Evolutionary conservation across 2,329 filamentous ascomycete genomes (phyloP), one percentile per base, ranked within the genome.

Genomic region (Cercospora berteroae): DNA sequence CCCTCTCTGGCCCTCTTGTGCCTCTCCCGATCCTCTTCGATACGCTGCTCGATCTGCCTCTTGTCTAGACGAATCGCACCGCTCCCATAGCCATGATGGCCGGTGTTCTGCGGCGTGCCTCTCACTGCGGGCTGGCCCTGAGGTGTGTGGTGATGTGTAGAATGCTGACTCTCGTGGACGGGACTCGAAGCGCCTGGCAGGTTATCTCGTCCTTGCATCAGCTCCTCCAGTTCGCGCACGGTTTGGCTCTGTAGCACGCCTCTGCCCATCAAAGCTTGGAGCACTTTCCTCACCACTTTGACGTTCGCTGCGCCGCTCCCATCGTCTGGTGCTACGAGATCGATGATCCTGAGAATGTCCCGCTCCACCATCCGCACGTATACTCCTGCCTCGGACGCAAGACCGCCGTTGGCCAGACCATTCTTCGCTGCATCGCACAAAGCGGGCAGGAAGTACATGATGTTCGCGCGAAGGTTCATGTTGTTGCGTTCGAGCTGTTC

Each of bases 381-480:
- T 70, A 92, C 89, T 25, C 64, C 64, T 6, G 36, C 64, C n/a
- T 62, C 62, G 9, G 55, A 57, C 7, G 56, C 60, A 2, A 60
- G 25, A 2, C 66, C 63, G 18, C 66, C 62, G 81, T 73, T 95
- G 89, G 70, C 88, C 87, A 72, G 93, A 91, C 58, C 58, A 72
- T 89, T 90, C 70, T 88, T 86, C 23, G 93, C 91, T 81, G 93
- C 85, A 77, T 98, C 94, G 77, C 96, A 91, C 73, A 99, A 92
- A 73, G 94, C 91, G 77, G 98, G 94, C 76, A 99, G 90, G 80
- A 99, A 99, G 81, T 96, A 99, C 91, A 99, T 96, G 79, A 99
- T 98, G 78, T 99, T 99, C 67, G 95, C 96, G 68, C 94, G 87
- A 61, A 90, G 96, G 80, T 99, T 99, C 91, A 99, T 96, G 72